Conservation (phyloP, 1,284 basidiomycete genomes). For the Pyrrhoderma lamaoense region DNA sequence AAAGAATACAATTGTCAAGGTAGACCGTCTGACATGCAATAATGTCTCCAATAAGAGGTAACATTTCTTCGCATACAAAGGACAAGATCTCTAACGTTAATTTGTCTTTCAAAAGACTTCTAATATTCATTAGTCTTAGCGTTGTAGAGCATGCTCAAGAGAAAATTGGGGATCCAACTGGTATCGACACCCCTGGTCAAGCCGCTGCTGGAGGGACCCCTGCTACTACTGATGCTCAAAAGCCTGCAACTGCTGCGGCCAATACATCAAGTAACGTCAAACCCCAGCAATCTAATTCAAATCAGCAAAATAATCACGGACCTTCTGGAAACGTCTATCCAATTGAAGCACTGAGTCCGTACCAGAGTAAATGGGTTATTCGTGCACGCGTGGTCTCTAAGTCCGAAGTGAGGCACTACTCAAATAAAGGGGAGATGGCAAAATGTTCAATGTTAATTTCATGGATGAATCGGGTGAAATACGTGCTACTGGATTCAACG, state of each 20-base stretch:
- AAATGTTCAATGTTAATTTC: constrained; percentile 88
- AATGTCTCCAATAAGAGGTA: constrained; percentile 80
- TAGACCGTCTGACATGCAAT: constrained; percentile 81
- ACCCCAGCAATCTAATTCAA: constrained; percentile 23
- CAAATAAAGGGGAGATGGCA: constrained; percentile 91
- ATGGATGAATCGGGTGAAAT: constrained; percentile 97
- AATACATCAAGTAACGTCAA: constrained; percentile 1
- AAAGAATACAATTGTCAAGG: constrained; percentile 67
- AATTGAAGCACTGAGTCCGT: constrained; percentile 93
- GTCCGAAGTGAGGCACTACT: constrained; percentile 85
- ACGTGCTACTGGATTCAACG: constrained; percentile 88
- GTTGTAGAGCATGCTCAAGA: constrained; percentile 45
- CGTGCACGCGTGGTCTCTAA: constrained; percentile 91
- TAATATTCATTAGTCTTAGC: constrained; percentile 77
- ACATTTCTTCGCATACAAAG: constrained; percentile 22
- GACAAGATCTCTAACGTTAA: constrained; percentile 14
- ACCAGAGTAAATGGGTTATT: constrained; percentile 99
- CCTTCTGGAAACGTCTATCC: constrained; percentile 45
- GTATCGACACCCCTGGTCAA: constrained; percentile 31
- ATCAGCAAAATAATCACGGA: constrained; percentile 23
- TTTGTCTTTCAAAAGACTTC: constrained; percentile 45
- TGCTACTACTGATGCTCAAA: constrained; percentile 23
- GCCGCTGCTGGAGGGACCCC: constrained; percentile 19
- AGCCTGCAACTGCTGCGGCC: constrained; percentile 10
- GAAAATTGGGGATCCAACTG: constrained; percentile 71